Base-by-base conservation (phyloP, 306 rosid genomes). In the Glycine soja region DNA sequence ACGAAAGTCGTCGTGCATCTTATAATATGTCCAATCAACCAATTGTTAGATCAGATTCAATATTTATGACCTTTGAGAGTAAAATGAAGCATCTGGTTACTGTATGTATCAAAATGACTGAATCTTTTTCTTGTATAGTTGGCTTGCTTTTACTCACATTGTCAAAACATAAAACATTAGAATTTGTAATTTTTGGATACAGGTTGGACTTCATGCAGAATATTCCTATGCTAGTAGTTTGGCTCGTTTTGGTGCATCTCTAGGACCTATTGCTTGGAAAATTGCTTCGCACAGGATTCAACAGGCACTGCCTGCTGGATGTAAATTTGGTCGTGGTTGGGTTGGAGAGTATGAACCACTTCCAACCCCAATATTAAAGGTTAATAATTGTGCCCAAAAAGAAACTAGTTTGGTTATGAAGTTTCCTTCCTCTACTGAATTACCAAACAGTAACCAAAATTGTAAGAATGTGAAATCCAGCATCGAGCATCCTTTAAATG, bases 151-250 rank as follows among this genome's bases (percentile, higher is more conserved):
- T 57, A 14, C 63, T 43, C 75, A 7, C 81, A 48, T 19, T 59
- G 30, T 19, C 70, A 72, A 53, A 36, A 11, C 65, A 24, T 0
- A 24, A 82, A 40, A 42, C 14, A 5, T 77, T 80, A 54, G 42
- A 58, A 30, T 64, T 66, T 76, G 12, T 16, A 59, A 43, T 15
- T n/a, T 54, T 81, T 58, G 57, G 53, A 45, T 81, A 77, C 89
- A 96, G 99, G 98, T 96, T 77, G 99, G 99, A 64, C 94, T 96
- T 85, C 99, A 92, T 81, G 97, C 98, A 6, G 99, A 96, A 67
- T 88, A 87, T 89, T 89, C 98, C 68, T 96, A 93, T 83, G 94
- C 98, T 30, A 89, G 98, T 88, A 96, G 99, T 84, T 90, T 96
- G 85, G 98, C 98, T 83, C 98, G 98, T 47, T 96, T 93, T 88